Percentiles rank a stretch among this genome's conserved stretches.
Evolutionary conservation across 352 stramenopile species (phyloP).

Genomic region (Achlya hypogyna): DNA sequence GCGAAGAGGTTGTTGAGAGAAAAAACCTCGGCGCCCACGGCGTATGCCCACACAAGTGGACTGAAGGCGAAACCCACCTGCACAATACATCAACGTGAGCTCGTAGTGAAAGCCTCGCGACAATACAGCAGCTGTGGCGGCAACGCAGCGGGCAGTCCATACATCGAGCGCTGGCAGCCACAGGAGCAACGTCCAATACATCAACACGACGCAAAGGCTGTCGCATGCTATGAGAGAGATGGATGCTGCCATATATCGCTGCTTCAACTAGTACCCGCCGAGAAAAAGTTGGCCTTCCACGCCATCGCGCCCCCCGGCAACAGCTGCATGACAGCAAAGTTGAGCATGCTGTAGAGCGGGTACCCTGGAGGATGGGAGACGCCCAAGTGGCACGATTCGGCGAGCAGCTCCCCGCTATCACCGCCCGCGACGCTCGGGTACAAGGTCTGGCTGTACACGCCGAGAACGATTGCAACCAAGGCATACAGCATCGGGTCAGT

Average conservation of each 20-base stretch:
- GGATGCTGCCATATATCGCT: not conserved
- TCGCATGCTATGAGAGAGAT: constrained; percentile 37
- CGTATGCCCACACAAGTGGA: constrained; percentile 92
- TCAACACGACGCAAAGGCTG: constrained; percentile 35
- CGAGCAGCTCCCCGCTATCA: constrained; percentile 89
- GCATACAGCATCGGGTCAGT: constrained; percentile 13
- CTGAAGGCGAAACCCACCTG: constrained; percentile 86
- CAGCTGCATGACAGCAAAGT: constrained; percentile 49
- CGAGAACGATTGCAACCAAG: constrained; percentile 28
- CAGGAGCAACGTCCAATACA: constrained; percentile 46
- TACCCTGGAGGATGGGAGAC: constrained; percentile 92
- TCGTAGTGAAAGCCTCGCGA: not conserved
- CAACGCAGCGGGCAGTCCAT: constrained; percentile 27
- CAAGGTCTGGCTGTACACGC: constrained; percentile 67
- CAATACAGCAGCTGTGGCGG: constrained; percentile 41
- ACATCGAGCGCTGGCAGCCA: constrained; percentile 25
- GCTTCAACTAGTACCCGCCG: constrained; percentile 36
- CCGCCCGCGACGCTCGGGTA: constrained; percentile 83
- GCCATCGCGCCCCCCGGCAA: constrained; percentile 35
- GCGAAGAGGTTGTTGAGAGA: constrained; percentile 93
- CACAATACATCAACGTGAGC: not conserved
- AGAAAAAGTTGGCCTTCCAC: constrained; percentile 85
- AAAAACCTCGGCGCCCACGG: constrained; percentile 92
- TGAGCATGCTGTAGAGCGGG: constrained; percentile 88
- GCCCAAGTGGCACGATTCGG: constrained; percentile 89